phyloP scores from a whole-genome alignment of 2,329 filamentous ascomycete genomes.

The Beauveria bassiana region DNA sequence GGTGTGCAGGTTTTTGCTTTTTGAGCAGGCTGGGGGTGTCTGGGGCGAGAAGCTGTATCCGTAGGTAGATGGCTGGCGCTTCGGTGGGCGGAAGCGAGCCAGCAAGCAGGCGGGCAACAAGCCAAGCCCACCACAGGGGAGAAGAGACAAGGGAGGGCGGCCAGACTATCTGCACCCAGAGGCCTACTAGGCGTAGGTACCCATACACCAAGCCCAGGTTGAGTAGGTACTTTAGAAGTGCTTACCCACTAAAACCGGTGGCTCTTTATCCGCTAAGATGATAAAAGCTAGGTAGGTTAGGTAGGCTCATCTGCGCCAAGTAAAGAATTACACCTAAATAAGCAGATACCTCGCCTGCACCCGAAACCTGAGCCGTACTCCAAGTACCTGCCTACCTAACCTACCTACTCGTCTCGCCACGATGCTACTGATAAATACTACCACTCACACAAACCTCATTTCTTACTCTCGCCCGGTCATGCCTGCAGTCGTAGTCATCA shows the following conservation, averaged over 20 bases:
- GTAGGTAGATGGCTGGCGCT: background rate
- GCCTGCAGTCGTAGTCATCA: background rate
- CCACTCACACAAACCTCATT: background rate
- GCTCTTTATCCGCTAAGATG: too few species aligned
- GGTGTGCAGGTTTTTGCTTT: constrained; percentile 3
- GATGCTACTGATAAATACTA: background rate
- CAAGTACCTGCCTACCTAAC: background rate
- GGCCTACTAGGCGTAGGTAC: too few species aligned
- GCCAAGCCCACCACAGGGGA: too few species aligned
- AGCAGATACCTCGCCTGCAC: background rate
- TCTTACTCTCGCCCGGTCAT: background rate
- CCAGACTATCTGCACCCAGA: too few species aligned
- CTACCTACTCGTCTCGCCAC: background rate
- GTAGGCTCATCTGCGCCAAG: background rate
- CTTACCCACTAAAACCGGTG: too few species aligned
- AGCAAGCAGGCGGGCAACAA: background rate
- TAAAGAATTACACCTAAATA: background rate
- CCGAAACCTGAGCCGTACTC: background rate
- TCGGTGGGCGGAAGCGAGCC: background rate
- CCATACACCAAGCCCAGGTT: too few species aligned
- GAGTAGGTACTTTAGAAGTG: too few species aligned
- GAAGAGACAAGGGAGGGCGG: too few species aligned
- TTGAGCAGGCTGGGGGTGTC: constrained; percentile 6
- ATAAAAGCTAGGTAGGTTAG: too few species aligned
- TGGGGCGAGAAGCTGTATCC: constrained; percentile 4